phyloP scores from a whole-genome alignment of 2,329 filamentous ascomycete species.

The Phoma sp. region DNA sequence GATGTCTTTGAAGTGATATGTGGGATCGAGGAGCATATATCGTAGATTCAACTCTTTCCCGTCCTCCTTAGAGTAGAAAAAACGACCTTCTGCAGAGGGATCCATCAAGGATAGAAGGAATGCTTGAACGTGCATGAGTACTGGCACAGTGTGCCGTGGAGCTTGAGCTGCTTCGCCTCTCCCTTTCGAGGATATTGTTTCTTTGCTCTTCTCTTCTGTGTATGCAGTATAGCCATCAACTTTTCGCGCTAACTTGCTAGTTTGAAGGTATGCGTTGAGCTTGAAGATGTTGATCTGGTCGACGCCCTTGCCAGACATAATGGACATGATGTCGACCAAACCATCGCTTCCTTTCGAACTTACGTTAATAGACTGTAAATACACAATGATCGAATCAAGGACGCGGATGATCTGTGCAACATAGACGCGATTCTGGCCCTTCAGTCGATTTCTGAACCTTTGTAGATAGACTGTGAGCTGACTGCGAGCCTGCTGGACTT shows the following conservation, averaged over 20 bases:
- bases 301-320: slow-evolving; percentile 83
- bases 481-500: slow-evolving; percentile 74
- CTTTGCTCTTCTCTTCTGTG: slow-evolving; percentile 58
- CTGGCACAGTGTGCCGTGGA: slow-evolving; percentile 55
- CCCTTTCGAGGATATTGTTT: slow-evolving; percentile 15
- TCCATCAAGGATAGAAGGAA: slow-evolving; percentile 88
- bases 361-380: slow-evolving; percentile 64
- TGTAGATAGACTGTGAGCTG: slow-evolving; percentile 85
- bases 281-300: slow-evolving; percentile 97
- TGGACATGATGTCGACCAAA: slow-evolving; percentile 71
- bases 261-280: slow-evolving; percentile 83
- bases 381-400: slow-evolving; percentile 77
- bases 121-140: slow-evolving; percentile 68
- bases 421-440: slow-evolving; percentile 90
- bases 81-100: slow-evolving; percentile 71
- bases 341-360: slow-evolving; percentile 63
- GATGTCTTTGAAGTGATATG: slow-evolving; percentile 87
- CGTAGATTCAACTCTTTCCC: slow-evolving; percentile 69
- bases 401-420: slow-evolving; percentile 86
- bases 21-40: slow-evolving; percentile 90
- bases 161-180: slow-evolving; percentile 2
- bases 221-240: slow-evolving; percentile 85
- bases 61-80: slow-evolving; percentile 62
- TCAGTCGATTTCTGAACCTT: slow-evolving; percentile 86
- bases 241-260: slow-evolving; percentile 92